phyloP scores from a whole-genome alignment of 2,329 filamentous ascomycete genomes.

The Monilinia fructicola region DNA sequence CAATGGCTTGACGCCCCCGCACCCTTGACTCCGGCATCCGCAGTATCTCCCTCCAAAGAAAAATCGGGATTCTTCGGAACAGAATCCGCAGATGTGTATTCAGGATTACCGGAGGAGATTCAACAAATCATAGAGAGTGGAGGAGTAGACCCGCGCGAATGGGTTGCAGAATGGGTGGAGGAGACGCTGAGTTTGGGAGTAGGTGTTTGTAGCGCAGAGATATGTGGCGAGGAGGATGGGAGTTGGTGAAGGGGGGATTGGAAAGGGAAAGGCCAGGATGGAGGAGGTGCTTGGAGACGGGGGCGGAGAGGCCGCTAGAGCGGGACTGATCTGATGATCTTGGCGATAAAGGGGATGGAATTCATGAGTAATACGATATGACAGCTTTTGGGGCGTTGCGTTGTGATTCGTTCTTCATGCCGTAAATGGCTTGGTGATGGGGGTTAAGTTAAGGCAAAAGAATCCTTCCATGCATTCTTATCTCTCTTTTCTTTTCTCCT shows the following conservation, averaged over 20 bases:
- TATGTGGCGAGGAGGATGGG: conserved; percentile 97
- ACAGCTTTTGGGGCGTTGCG: conserved; percentile 3
- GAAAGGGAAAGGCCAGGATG: conserved; percentile 60
- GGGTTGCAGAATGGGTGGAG: conserved; percentile 97
- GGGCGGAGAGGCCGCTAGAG: conserved; percentile 59
- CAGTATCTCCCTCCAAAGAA: conserved; percentile 35
- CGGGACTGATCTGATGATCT: conserved; percentile 45
- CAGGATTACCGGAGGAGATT: conserved; percentile 76
- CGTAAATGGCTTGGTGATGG: not conserved
- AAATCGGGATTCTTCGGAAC: conserved; percentile 41
- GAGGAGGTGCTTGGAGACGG: conserved; percentile 57
- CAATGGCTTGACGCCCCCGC: conserved; percentile 82
- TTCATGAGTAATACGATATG: not conserved
- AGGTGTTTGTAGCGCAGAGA: conserved; percentile 87
- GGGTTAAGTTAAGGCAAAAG: not conserved
- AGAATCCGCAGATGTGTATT: conserved; percentile 44
- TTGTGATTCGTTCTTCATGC: not conserved
- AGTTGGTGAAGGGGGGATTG: conserved; percentile 75
- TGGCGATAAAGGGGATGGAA: not conserved
- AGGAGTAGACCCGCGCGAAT: conserved; percentile 88
- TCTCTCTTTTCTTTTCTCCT: not conserved
- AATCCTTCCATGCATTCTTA: not conserved
- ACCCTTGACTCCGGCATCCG: conserved; percentile 52
- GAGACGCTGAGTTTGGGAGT: conserved; percentile 76
- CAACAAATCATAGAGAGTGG: conserved; percentile 74